Conservation (phyloP, 2,329 filamentous ascomycete genomes). For the Coleophoma cylindrospora region DNA sequence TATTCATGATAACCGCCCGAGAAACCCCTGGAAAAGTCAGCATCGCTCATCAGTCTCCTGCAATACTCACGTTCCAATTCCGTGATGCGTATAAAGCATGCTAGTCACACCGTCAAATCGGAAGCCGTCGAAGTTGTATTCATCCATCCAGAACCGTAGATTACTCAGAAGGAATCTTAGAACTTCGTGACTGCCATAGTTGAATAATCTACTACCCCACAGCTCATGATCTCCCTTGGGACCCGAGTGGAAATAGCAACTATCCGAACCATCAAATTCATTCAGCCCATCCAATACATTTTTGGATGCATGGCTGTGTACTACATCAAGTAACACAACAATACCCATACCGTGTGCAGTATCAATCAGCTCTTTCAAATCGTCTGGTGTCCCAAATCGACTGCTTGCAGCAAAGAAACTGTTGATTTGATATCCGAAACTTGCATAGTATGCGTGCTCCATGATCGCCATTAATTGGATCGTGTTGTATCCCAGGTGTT, state of each 20-base stretch:
- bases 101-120: slow-evolving; percentile 97
- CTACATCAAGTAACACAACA: slow-evolving; percentile 87
- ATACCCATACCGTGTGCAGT: slow-evolving; percentile 89
- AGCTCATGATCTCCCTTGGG: slow-evolving; percentile 80
- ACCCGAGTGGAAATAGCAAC: slow-evolving; percentile 92
- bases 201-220: slow-evolving; percentile 96
- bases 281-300: slow-evolving; percentile 95
- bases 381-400: slow-evolving; percentile 88
- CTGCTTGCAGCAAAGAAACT: slow-evolving; percentile 98
- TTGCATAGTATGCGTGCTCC: slow-evolving; percentile 99
- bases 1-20: slow-evolving; percentile 98
- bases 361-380: slow-evolving; percentile 94
- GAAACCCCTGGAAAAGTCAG: slow-evolving; percentile 62
- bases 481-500: slow-evolving; percentile 87
- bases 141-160: slow-evolving; percentile 97
- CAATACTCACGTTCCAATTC: slow-evolving; percentile 81
- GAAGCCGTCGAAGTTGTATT: slow-evolving; percentile 95
- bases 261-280: slow-evolving; percentile 90
- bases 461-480: slow-evolving; percentile 99
- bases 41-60: neutral
- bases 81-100: slow-evolving; percentile 95
- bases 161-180: slow-evolving; percentile 95
- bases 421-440: slow-evolving; percentile 98
- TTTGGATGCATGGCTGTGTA: slow-evolving; percentile 97
- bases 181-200: slow-evolving; percentile 93